Percentiles rank a stretch among this genome's conserved stretches.
phyloP scores from a whole-genome alignment of 768 basidiomycete genomes.

The Strobilomyces dryophilus region DNA sequence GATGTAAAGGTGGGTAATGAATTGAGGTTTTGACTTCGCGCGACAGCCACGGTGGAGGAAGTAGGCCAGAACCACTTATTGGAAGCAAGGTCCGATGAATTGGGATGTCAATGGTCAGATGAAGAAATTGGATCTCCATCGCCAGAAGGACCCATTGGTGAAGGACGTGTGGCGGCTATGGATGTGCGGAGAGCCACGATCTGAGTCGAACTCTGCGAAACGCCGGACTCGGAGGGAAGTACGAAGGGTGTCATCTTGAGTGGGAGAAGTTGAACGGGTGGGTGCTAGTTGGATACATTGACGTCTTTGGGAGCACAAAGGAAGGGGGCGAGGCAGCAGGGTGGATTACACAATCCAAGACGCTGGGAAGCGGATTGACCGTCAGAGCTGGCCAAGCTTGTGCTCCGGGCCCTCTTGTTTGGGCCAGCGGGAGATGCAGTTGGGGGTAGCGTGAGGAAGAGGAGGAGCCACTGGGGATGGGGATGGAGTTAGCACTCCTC shows the following conservation, averaged over 20 bases:
- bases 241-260: constrained; percentile 37
- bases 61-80: constrained; percentile 1
- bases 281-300: constrained; percentile 42
- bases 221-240: constrained; percentile 47
- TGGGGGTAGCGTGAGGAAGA: no score
- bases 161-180: constrained; percentile 25
- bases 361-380: no score
- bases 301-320: constrained; percentile 45
- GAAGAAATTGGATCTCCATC: constrained; percentile 14
- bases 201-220: constrained; percentile 51
- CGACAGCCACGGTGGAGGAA: constrained; percentile 7
- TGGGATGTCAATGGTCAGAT: constrained; percentile 16
- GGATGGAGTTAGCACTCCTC: no score
- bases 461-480: no score
- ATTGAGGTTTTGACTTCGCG: constrained; percentile 7
- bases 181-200: constrained; percentile 46
- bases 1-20: constrained; percentile 17
- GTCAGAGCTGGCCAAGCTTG: no score
- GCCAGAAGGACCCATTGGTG: constrained; percentile 20
- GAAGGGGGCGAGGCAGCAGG: constrained; percentile 30
- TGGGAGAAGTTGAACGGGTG: constrained; percentile 14
- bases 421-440: no score
- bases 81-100: constrained; percentile 21
- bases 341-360: background rate
- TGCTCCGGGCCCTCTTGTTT: no score